Evolutionary conservation across 371 early-diverging fungal species (phyloP).

Genomic region (Saksenaea oblongispora): DNA sequence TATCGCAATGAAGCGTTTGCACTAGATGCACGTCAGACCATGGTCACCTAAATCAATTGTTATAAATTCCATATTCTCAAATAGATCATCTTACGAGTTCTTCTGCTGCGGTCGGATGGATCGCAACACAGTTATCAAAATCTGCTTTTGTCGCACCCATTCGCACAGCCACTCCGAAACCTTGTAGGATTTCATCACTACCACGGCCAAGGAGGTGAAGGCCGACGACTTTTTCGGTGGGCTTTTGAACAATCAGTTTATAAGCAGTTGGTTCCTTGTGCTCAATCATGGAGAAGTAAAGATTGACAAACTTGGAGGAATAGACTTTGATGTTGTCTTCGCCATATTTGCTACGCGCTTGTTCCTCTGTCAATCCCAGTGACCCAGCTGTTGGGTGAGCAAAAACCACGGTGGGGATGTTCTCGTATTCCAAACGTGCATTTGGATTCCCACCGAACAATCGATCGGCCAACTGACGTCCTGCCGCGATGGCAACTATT

Average conservation of each 20-base stretch:
- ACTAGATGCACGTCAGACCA: neutral
- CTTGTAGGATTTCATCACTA: slow-evolving; percentile 95
- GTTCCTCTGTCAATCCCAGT: slow-evolving; percentile 85
- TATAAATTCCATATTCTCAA: neutral
- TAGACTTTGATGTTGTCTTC: slow-evolving; percentile 84
- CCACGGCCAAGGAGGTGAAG: slow-evolving; percentile 93
- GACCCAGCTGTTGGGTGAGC: slow-evolving; percentile 93
- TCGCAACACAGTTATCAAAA: slow-evolving; percentile 95
- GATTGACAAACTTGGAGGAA: slow-evolving; percentile 84
- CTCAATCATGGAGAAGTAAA: slow-evolving; percentile 88
- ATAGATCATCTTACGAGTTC: slow-evolving; percentile 61
- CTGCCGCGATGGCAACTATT: slow-evolving; percentile 92
- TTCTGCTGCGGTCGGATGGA: slow-evolving; percentile 98
- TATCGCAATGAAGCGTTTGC: no score
- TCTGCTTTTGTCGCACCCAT: slow-evolving; percentile 97
- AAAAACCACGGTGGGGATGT: slow-evolving; percentile 97
- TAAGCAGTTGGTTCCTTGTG: slow-evolving; percentile 89
- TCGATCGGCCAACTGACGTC: slow-evolving; percentile 89
- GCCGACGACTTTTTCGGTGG: slow-evolving; percentile 95
- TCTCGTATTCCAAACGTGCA: slow-evolving; percentile 86
- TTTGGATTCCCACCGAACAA: slow-evolving; percentile 77
- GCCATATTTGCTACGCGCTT: slow-evolving; percentile 79
- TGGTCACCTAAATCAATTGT: neutral
- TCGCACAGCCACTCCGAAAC: slow-evolving; percentile 84
- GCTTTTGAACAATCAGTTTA: slow-evolving; percentile 85